Evolutionary conservation across 2,329 filamentous ascomycete species (phyloP).

Genomic region (Corinectria fuckeliana): DNA sequence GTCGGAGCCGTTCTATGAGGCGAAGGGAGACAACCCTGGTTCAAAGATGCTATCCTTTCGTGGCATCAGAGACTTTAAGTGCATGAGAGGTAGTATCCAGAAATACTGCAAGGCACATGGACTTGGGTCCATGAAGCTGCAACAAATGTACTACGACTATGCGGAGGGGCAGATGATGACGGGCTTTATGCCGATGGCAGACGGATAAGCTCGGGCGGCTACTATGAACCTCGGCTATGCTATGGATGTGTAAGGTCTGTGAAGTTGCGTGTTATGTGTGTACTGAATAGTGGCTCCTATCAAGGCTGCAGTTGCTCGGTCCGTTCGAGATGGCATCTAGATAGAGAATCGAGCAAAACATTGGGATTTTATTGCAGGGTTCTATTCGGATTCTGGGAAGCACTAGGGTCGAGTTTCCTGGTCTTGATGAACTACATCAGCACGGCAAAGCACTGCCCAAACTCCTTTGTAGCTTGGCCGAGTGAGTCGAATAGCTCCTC

Average conservation of each 20-base stretch:
- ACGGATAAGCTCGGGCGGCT: not conserved
- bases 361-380: too few relatives aligned
- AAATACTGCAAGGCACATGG: slow-evolving; percentile 1
- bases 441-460: too few relatives aligned
- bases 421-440: too few relatives aligned
- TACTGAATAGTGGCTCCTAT: too few relatives aligned
- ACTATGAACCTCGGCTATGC: not conserved
- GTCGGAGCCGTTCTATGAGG: slow-evolving; percentile 9
- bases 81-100: not conserved
- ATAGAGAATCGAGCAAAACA: too few relatives aligned
- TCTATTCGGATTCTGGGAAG: too few relatives aligned
- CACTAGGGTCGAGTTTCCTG: too few relatives aligned
- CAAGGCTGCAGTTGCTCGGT: too few relatives aligned
- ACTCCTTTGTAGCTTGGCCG: too few relatives aligned
- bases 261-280: too few relatives aligned
- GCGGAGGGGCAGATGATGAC: not conserved
- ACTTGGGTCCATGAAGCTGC: not conserved
- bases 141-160: slow-evolving; percentile 10
- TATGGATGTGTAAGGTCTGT: not conserved
- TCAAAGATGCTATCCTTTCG: not conserved
- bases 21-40: not conserved
- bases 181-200: not conserved
- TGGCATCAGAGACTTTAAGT: not conserved
- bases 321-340: too few relatives aligned
- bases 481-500: too few relatives aligned